Percentiles rank a stretch among this genome's conserved stretches.
Conservation (phyloP, 1,284 basidiomycete species). For the Singerocomus rubriflavus region DNA sequence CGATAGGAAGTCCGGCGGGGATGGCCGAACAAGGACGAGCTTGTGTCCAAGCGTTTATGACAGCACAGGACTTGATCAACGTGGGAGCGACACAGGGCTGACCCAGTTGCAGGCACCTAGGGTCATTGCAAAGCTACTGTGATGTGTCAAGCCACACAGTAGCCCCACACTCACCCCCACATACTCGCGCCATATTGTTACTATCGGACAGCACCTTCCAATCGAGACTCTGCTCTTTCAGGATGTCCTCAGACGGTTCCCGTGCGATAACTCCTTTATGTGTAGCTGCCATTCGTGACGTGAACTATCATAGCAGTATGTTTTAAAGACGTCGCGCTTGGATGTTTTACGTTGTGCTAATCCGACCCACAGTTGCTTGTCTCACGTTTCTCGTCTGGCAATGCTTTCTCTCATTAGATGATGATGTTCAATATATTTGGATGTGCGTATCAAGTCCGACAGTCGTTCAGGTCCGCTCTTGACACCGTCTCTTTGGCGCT, state of each 20-base stretch:
- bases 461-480: not conserved
- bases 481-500: not conserved
- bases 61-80: too few species aligned
- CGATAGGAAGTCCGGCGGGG: too few species aligned
- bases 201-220: not conserved
- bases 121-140: not conserved
- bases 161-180: not conserved
- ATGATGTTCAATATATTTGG: conserved; percentile 26
- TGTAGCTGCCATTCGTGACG: conserved; percentile 5
- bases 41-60: too few species aligned
- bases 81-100: not conserved
- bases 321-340: not conserved
- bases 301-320: conserved; percentile 19
- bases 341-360: conserved; percentile 3
- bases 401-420: conserved; percentile 11
- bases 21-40: too few species aligned
- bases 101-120: not conserved
- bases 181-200: not conserved
- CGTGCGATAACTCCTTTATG: not conserved
- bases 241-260: conserved; percentile 5
- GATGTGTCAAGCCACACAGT: not conserved
- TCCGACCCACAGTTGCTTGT: conserved; percentile 7
- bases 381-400: conserved; percentile 21
- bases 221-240: not conserved
- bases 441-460: conserved; percentile 8